Base-by-base conservation (phyloP, 2,329 filamentous ascomycete genomes). In the Zasmidium citrigriseum region DNA sequence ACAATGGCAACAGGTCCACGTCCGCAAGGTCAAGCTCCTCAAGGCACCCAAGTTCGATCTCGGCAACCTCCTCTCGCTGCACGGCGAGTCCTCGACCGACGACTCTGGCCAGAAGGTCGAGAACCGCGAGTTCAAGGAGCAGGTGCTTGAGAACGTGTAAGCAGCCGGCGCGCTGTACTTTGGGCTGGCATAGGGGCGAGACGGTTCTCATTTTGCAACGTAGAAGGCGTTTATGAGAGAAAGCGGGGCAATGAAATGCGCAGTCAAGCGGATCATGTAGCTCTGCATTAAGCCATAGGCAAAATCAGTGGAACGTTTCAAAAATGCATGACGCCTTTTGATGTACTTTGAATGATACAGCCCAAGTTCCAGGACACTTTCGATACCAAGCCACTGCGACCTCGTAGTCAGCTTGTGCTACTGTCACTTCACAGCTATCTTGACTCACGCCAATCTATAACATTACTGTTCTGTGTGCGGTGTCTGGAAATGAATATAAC, bases 21-120 rank as follows among this genome's bases (percentile, higher is more conserved):
- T 99, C 82, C 93, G 95, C 82, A 99, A 99, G 88, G 93, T 99
- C 76, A 99, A 99, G 89, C 90, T 99, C 72, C 86, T 99, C 73
- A 99, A 99, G 89, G 81, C 89, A 69, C 95, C 95, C 77, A 99
- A 99, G 87, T 98, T 99, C 85, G 95, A 99, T 78, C 89, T 99
- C 69, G 95, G 95, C 81, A 89, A 91, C 73, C 87, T 99, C 72
- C 89, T 99, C 80, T 89, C 89, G 80, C 89, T 99, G 74, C 95
- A 99, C 85, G 95, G 95, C 82, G 95, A 99, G 86, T 96, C 93
- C 65, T 89, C 87, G 76, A 93, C 91, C 73, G 93, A 98, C 78
- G 95, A 99, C 82, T 87, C 92, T 78, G 95, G 95, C 74, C 91
- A 97, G 83, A 98, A 97, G 91, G 91, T 82, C 70, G 95, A 98